Conservation (phyloP, 2,329 filamentous ascomycete species). For the Paraphoma sp. region DNA sequence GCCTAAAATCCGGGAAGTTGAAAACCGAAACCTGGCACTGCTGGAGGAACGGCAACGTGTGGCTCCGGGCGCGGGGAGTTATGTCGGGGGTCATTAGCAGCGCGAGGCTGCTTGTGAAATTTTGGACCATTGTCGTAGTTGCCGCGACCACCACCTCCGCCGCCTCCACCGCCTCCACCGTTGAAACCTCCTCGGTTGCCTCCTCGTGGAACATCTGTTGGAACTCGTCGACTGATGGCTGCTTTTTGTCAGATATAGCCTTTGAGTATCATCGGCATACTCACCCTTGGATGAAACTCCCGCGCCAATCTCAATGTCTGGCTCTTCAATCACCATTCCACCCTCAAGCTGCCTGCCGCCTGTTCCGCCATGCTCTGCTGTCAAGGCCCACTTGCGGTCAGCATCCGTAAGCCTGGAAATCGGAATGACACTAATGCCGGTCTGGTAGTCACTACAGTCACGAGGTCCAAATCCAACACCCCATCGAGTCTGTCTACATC, state of each 20-base stretch:
- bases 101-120: conserved; percentile 36
- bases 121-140: conserved; percentile 33
- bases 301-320: conserved; percentile 97
- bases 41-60: conserved; percentile 59
- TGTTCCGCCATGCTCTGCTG: conserved; percentile 89
- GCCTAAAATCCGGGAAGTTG: conserved; percentile 45
- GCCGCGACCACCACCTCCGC: conserved; percentile 12
- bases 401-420: conserved; percentile 93
- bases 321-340: conserved; percentile 92
- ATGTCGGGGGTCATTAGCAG: conserved; percentile 39
- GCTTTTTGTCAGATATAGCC: conserved; percentile 14
- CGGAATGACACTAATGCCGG: conserved; percentile 90
- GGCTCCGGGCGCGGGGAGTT: conserved; percentile 42
- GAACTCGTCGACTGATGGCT: conserved; percentile 47
- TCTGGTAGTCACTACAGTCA: conserved; percentile 95
- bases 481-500: conserved; percentile 79
- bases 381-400: conserved; percentile 96
- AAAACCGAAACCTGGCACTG: conserved; percentile 63
- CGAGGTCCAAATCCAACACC: conserved; percentile 96
- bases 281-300: conserved; percentile 91
- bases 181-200: conserved; percentile 24
- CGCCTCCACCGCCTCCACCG: conserved; percentile 16
- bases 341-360: conserved; percentile 81
- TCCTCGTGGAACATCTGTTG: conserved; percentile 37
- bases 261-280: background rate